Evolutionary conservation across 2,329 filamentous ascomycete genomes (phyloP).

Genomic region (Knufia petricola): DNA sequence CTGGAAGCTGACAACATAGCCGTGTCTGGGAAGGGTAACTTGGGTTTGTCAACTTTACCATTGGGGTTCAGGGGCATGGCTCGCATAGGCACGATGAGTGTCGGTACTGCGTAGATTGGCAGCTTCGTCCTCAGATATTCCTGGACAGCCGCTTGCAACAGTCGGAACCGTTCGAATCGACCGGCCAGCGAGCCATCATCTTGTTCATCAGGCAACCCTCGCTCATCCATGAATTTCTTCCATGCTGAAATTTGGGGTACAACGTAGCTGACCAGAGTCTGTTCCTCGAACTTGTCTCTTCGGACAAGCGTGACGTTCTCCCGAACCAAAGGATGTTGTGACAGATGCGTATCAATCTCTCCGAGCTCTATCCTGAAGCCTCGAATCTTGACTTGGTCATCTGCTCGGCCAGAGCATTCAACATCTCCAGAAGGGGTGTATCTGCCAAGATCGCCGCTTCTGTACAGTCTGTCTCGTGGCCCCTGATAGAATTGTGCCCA

Average conservation of each 20-base stretch:
- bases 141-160: slow-evolving; percentile 50
- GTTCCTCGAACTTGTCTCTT: slow-evolving; percentile 76
- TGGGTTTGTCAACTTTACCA: slow-evolving; percentile 72
- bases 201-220: slow-evolving; percentile 45
- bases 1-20: slow-evolving; percentile 51
- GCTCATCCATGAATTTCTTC: slow-evolving; percentile 54
- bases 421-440: slow-evolving; percentile 63
- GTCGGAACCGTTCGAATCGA: slow-evolving; percentile 52
- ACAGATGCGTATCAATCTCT: slow-evolving; percentile 81
- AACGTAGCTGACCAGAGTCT: slow-evolving; percentile 77
- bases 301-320: slow-evolving; percentile 81
- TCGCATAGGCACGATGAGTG: slow-evolving; percentile 61
- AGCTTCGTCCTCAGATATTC: slow-evolving; percentile 63
- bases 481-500: slow-evolving; percentile 75
- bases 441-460: slow-evolving; percentile 75
- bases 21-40: slow-evolving; percentile 69
- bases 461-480: slow-evolving; percentile 75
- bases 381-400: slow-evolving; percentile 90
- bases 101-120: slow-evolving; percentile 66
- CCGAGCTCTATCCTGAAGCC: slow-evolving; percentile 91
- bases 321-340: slow-evolving; percentile 61
- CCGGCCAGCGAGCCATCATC: slow-evolving; percentile 45
- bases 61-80: slow-evolving; percentile 75
- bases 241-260: slow-evolving; percentile 73
- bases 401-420: slow-evolving; percentile 68